A percentile compares a stretch with the other conserved stretches of the same genome.
These are phyloP conservation scores for Hyphochytrium catenoides DNA, from an alignment of 352 stramenopile genomes.

Conservation along the genomic window DNA sequence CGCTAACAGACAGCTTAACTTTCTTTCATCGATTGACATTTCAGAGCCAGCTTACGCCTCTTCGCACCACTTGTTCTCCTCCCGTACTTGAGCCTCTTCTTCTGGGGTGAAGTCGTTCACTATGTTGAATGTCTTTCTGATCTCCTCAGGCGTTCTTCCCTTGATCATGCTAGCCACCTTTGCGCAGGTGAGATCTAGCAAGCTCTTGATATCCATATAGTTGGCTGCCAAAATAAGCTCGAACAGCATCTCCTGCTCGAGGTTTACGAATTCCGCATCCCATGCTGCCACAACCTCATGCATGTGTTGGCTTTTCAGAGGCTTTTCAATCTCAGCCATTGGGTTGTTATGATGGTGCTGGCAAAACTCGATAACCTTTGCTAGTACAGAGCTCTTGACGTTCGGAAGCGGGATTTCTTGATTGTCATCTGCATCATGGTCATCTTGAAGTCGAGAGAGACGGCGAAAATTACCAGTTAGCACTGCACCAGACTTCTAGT, in stretches of 20 bases:
- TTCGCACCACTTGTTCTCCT: conserved; percentile 99
- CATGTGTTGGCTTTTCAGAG: conserved; percentile 93
- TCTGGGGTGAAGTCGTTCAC: conserved; percentile 98
- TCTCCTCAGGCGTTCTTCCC: conserved; percentile 97
- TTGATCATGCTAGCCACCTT: conserved; percentile 85
- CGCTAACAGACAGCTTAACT: too few relatives aligned
- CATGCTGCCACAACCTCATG: conserved; percentile 96
- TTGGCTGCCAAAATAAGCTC: conserved; percentile 98
- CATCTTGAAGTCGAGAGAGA: conserved; percentile 24
- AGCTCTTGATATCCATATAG: conserved; percentile 98
- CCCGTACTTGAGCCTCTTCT: conserved; percentile 94
- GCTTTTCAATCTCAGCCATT: conserved; percentile 99
- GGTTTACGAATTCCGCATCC: conserved; percentile 97
- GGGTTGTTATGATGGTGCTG: conserved; percentile 82
- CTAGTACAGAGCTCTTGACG: conserved; percentile 86
- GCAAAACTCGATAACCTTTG: conserved; percentile 93
- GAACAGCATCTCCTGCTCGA: conserved; percentile 97
- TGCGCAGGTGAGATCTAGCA: conserved; percentile 65
- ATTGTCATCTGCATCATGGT: conserved; percentile 78
- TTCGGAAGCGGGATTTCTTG: conserved; percentile 94
- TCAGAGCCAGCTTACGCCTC: conserved; percentile 54
- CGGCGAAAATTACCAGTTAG: conserved; percentile 1
- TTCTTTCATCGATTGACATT: too few relatives aligned
- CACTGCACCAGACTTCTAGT: background rate
- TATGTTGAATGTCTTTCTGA: conserved; percentile 99